phyloP scores from a whole-genome alignment of 23 red algal genomes.

The Gracilariopsis chorda region DNA sequence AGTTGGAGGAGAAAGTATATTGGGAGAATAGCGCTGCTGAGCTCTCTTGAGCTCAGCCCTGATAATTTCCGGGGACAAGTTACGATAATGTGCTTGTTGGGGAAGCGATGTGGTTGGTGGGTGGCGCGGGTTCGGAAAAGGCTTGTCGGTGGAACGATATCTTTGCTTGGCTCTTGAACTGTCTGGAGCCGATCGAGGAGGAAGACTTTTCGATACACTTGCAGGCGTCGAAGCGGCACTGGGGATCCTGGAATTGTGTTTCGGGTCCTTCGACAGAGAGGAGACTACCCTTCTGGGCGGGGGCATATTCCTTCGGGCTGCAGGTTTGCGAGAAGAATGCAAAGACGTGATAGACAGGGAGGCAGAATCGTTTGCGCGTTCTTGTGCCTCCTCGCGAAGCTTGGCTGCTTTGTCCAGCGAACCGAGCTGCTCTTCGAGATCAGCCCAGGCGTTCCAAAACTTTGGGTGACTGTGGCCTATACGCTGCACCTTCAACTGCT shows the following conservation, averaged over 20 bases:
- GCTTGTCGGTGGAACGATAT: neutral
- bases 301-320: neutral
- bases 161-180: neutral
- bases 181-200: neutral
- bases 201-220: neutral
- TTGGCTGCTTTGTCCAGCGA: slow-evolving; percentile 73
- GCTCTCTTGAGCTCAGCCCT: neutral
- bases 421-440: slow-evolving; percentile 51
- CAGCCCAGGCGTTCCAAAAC: slow-evolving; percentile 82
- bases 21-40: neutral
- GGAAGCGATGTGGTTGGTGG: neutral
- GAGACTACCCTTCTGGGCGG: neutral
- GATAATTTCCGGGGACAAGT: neutral
- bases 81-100: neutral
- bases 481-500: slow-evolving; percentile 75
- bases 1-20: neutral
- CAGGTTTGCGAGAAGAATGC: neutral
- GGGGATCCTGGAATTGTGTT: neutral
- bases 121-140: neutral
- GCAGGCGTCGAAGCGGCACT: neutral
- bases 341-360: neutral
- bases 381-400: slow-evolving; percentile 67
- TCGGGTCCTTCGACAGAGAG: neutral
- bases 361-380: slow-evolving; percentile 1
- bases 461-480: slow-evolving; percentile 72